A percentile compares a stretch with the other conserved stretches of the same genome.
These are phyloP conservation scores for Arthrobotrys megalospora DNA, from an alignment of 2,329 filamentous ascomycete species.

Conservation along the genomic window DNA sequence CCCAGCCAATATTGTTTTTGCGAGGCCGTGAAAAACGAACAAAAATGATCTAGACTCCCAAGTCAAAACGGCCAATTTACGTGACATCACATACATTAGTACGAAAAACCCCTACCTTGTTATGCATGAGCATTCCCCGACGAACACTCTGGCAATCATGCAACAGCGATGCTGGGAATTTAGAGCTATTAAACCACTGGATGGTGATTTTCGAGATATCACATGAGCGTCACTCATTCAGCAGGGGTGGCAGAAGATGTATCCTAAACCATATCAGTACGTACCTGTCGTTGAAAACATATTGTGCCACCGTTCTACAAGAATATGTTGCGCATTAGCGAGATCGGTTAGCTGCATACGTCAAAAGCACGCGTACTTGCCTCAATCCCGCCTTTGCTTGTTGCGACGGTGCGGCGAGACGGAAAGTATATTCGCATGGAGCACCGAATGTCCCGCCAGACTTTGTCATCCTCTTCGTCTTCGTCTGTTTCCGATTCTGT, in stretches of 20 bases:
- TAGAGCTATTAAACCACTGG: slow-evolving; percentile 77
- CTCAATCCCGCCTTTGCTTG: slow-evolving; percentile 75
- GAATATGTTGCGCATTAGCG: slow-evolving; percentile 65
- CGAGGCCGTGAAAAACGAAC: slow-evolving; percentile 56
- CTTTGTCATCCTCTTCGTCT: slow-evolving; percentile 61
- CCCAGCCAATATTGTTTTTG: slow-evolving; percentile 41
- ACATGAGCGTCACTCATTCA: slow-evolving; percentile 39
- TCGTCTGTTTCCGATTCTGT: slow-evolving; percentile 51
- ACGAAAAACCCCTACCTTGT: slow-evolving; percentile 75
- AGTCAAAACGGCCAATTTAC: slow-evolving; percentile 9
- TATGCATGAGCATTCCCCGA: slow-evolving; percentile 85
- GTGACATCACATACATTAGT: slow-evolving; percentile 5
- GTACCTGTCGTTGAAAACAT: slow-evolving; percentile 73
- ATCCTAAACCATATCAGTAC: slow-evolving; percentile 27
- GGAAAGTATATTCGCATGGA: slow-evolving; percentile 85
- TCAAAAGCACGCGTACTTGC: slow-evolving; percentile 68
- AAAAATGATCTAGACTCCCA: slow-evolving; percentile 59
- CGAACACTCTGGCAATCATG: slow-evolving; percentile 82
- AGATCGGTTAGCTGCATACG: slow-evolving; percentile 57
- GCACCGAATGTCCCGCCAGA: slow-evolving; percentile 67
- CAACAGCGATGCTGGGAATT: slow-evolving; percentile 80
- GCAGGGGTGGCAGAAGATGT: slow-evolving; percentile 8
- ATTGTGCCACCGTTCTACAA: slow-evolving; percentile 82
- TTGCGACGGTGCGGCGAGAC: slow-evolving; percentile 77
- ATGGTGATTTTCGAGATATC: slow-evolving; percentile 40